Conservation (phyloP, 495 filamentous ascomycete species). For the Penicillium subrubescens region DNA sequence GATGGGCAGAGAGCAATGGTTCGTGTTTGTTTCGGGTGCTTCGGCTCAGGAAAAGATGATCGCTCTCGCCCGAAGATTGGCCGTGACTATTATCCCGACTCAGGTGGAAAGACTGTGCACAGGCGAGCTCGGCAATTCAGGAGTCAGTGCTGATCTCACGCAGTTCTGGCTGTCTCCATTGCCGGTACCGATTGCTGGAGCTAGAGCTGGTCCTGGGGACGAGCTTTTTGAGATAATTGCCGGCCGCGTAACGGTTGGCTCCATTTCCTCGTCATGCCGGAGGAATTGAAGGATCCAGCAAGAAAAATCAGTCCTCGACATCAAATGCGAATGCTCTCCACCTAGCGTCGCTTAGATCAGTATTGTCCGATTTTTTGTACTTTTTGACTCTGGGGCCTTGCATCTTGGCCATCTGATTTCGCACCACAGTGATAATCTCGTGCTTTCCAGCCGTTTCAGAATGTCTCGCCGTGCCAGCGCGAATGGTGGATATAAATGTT, state of each 20-base stretch:
- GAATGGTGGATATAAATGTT: not conserved
- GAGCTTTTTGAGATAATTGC: not conserved
- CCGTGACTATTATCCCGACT: not conserved
- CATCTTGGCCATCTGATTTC: not conserved
- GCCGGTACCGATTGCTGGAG: not conserved
- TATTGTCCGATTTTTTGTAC: not conserved
- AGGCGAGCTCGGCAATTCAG: slow-evolving; percentile 10
- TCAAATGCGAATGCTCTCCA: not conserved
- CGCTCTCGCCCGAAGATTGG: not conserved
- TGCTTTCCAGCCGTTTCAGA: slow-evolving; percentile 14
- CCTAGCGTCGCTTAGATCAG: too few species aligned
- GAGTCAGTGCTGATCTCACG: slow-evolving; percentile 9
- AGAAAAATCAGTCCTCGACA: not conserved
- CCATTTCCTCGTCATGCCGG: not conserved
- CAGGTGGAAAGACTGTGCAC: not conserved
- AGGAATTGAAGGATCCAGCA: not conserved
- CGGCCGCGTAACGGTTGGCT: not conserved
- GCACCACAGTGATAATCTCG: not conserved
- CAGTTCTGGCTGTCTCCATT: not conserved
- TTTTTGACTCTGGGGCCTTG: not conserved
- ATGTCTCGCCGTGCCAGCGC: slow-evolving; percentile 9
- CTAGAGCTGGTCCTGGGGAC: not conserved
- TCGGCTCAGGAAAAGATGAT: slow-evolving; percentile 1
- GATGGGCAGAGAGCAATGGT: not conserved
- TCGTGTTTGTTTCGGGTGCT: not conserved